Evolutionary conservation across 371 early-diverging fungal genomes (phyloP).

Genomic region (Neoconidiobolus thromboides): DNA sequence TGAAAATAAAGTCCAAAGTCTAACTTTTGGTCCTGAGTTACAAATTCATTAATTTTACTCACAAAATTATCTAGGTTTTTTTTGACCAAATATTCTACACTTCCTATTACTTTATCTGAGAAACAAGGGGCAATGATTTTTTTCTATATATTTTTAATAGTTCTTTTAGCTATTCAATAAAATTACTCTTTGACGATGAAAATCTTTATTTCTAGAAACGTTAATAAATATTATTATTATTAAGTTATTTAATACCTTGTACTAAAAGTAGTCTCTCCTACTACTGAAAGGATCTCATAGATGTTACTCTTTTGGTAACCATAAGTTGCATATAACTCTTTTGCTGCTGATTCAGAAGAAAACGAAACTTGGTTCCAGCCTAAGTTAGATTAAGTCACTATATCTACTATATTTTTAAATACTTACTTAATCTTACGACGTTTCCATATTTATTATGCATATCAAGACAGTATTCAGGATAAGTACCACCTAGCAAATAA

Average conservation of each 20-base stretch:
- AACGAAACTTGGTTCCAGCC: not conserved
- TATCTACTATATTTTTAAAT: too few relatives aligned
- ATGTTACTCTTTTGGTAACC: not conserved
- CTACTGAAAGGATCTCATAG: not conserved
- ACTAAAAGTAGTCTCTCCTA: not conserved
- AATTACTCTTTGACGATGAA: not conserved
- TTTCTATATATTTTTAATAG: not conserved
- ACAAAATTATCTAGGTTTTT: not conserved
- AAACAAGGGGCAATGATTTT: not conserved
- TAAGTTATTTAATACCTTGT: not conserved
- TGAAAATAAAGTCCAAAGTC: not conserved
- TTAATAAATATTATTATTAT: not conserved
- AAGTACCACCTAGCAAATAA: too few relatives aligned
- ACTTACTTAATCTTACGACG: too few relatives aligned
- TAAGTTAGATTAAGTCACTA: too few relatives aligned
- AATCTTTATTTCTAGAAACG: not conserved
- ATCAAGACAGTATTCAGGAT: too few relatives aligned
- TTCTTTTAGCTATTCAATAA: not conserved
- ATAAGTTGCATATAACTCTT: not conserved
- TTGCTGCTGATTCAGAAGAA: not conserved
- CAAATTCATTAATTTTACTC: not conserved
- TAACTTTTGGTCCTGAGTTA: not conserved
- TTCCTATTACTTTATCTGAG: not conserved
- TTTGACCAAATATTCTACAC: not conserved
- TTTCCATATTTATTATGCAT: too few relatives aligned